Conservation (phyloP, 2,329 filamentous ascomycete genomes). For the Fusarium globosum region DNA sequence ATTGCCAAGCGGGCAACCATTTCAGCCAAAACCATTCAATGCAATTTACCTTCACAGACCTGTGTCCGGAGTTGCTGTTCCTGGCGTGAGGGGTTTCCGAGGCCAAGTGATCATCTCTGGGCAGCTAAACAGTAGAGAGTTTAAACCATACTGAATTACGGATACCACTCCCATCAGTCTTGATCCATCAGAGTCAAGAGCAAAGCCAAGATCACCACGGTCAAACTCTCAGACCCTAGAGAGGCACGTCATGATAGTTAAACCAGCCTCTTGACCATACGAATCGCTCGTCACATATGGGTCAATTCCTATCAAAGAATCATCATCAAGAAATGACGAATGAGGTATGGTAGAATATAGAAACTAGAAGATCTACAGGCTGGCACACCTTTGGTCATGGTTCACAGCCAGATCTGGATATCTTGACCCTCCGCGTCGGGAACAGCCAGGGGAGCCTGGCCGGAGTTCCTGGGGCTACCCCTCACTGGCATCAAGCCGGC, state of each 20-base stretch:
- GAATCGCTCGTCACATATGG: slow-evolving; percentile 4
- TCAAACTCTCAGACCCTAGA: background rate
- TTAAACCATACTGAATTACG: slow-evolving; percentile 23
- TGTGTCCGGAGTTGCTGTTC: slow-evolving; percentile 20
- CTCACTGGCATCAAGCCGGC: slow-evolving; percentile 38
- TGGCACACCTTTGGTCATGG: slow-evolving; percentile 37
- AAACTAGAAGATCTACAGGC: slow-evolving; percentile 29
- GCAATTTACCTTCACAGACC: background rate
- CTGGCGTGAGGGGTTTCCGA: slow-evolving; percentile 30
- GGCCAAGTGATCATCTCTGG: slow-evolving; percentile 16
- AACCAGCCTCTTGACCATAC: slow-evolving; percentile 8
- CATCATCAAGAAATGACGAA: slow-evolving; percentile 15
- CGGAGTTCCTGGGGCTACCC: slow-evolving; percentile 45
- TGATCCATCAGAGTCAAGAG: slow-evolving; percentile 9
- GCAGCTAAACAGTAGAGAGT: slow-evolving; percentile 27
- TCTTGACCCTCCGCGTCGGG: slow-evolving; percentile 41
- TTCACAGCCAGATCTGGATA: slow-evolving; percentile 41
- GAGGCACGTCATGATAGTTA: slow-evolving; percentile 20
- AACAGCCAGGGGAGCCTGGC: slow-evolving; percentile 43
- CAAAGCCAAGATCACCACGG: background rate
- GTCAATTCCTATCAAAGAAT: slow-evolving; percentile 1
- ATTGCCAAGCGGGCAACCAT: slow-evolving; percentile 2
- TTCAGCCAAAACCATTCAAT: background rate
- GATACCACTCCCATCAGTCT: background rate
- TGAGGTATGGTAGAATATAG: slow-evolving; percentile 9